Evolutionary conservation across 495 filamentous ascomycete genomes (phyloP), one percentile per base, ranked within the genome.

Genomic region (Penicillium goetzii): DNA sequence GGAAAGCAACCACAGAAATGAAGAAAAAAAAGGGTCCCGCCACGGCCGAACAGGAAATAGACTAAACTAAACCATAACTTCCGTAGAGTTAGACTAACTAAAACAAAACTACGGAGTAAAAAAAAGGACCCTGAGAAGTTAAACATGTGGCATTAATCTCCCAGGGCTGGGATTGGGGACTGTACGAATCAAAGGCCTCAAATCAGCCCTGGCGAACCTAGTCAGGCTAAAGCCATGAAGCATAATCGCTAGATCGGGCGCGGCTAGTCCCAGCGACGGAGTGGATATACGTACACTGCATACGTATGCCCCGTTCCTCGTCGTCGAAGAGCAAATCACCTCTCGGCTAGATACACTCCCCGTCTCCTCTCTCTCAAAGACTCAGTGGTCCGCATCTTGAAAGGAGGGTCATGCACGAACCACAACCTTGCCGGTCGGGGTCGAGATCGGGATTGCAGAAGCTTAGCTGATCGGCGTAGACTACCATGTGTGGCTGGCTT

Each of bases 251-350:
- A 33, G 55, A 71, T 69, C 62, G 56, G 55, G 61, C 40, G n/a
- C 53, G 53, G 49, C 45, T 70, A 58, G 60, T 52, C 60, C 49
- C 30, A 51, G 60, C 40, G 45, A 38, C 36, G 38, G 56, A 51
- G 59, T 62, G 60, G 60, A 68, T 67, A 67, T 71, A 71, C 68
- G 70, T 71, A 69, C 63, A 33, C 68, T 56, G 70, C 68, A 63
- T 69, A 73, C 70, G 70, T 73, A 73, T 69, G 61, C 63, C 59
- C 61, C 60, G 56, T 72, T 51, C 41, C 45, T 30, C 34, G 47
- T 59, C 43, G 19, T 30, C 23, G 34, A 36, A 30, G 53, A 57
- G 36, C 69, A 67, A 69, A 69, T 72, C 67, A 67, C 49, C 47
- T 30, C 63, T 66, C 68, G 68, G 68, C 66, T 60, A 23, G 55